Base-by-base conservation (phyloP, 768 basidiomycete genomes). In the Sarcodon aspratus region DNA sequence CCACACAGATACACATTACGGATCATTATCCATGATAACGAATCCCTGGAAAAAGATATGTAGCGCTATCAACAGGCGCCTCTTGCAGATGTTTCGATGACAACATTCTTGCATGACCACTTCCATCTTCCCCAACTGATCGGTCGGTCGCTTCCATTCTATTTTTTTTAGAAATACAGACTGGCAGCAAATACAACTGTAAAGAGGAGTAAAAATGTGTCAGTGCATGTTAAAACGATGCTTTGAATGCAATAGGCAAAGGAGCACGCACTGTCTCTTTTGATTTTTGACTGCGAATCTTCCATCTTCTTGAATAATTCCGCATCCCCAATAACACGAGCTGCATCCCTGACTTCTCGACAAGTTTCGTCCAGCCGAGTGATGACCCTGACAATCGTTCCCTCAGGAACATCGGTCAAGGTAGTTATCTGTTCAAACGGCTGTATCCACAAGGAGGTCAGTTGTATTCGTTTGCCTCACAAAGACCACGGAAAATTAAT, bases 261-360 rank as follows among this genome's bases (percentile, higher is more conserved):
- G 49, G 38, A 9, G 9, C 2, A 79, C 92, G 74, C 64, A 93
- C 92, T 95, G 63, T 98, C 96, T 63, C 96, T 71, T 64, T 95
- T 95, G 56, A 99, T 97, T 64, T 85, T 85, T 36, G 80, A 76
- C 60, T 97, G 94, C 0, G 88, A 82, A 57, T 92, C 89, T 59
- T 97, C 95, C 93, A 98, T 96, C 64, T 98, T 98, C 66, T 86
- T 87, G 75, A 97, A 96, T 36, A 99, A 66, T 45, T 89, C 92
- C 18, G 85, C 85, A 64, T 98, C 96, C 2, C 96, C 96, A 47
- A 98, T 96, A 36, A 98, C 94, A 33, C 96, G 78, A 7, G 96
- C 96, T 3, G 95, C 95, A 64, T 99, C 96, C 57, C 95, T 67
- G 6, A 99, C 93, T 66, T 99, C 96, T 44, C 94, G 73, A 63